Percentiles rank a stretch among this genome's conserved stretches.
Evolutionary conservation across 2,329 filamentous ascomycete species (phyloP).

Genomic region (Exophiala sideris): DNA sequence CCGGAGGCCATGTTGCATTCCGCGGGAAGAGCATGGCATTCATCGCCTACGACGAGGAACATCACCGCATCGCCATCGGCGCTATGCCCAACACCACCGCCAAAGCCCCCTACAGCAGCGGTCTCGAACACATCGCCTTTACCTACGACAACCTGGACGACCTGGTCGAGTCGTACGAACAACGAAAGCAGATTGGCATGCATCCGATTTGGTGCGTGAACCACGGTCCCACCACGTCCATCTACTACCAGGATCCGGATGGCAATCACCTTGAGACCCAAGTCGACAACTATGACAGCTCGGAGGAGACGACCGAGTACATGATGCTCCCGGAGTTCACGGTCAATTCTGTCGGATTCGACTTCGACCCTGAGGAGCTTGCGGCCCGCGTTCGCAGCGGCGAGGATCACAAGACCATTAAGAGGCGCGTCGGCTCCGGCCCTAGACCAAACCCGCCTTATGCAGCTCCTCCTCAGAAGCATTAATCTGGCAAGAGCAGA

Average conservation of each 20-base stretch:
- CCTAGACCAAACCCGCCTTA: too few relatives aligned
- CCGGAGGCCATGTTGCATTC: not conserved
- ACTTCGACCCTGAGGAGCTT: not conserved
- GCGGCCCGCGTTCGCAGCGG: not conserved
- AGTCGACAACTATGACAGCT: slow-evolving; percentile 31
- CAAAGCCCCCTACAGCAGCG: not conserved
- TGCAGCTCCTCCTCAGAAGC: too few relatives aligned
- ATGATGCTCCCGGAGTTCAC: not conserved
- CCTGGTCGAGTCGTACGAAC: not conserved
- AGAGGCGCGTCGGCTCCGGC: not conserved
- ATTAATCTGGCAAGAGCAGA: too few relatives aligned
- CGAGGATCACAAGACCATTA: not conserved
- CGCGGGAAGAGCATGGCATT: not conserved
- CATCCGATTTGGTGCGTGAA: slow-evolving; percentile 40
- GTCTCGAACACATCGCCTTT: slow-evolving; percentile 1
- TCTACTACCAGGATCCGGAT: slow-evolving; percentile 33
- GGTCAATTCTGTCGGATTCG: not conserved
- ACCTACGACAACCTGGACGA: not conserved
- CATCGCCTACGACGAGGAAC: slow-evolving; percentile 7
- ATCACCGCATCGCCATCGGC: slow-evolving; percentile 4
- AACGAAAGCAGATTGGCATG: not conserved
- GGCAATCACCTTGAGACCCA: not conserved
- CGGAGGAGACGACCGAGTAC: not conserved
- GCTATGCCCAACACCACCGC: not conserved
- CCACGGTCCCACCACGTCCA: slow-evolving; percentile 46